Evolutionary conservation across 208 protist genomes (phyloP).

Genomic region (Naegleria lovaniensis): DNA sequence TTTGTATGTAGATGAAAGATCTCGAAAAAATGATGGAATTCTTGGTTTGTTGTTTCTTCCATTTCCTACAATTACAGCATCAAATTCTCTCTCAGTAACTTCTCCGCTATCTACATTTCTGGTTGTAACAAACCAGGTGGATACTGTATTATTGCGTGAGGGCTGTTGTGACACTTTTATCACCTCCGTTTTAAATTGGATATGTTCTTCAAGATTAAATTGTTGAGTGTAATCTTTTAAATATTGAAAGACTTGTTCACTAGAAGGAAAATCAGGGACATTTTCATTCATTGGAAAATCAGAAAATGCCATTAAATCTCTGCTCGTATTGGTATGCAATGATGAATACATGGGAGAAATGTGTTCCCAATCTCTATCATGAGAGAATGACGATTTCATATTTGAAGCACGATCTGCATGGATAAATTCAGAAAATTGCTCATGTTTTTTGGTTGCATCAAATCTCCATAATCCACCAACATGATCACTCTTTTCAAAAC

Average conservation of each 20-base stretch:
- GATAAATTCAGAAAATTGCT: not conserved
- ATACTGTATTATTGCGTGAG: not conserved
- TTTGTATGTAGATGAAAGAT: not conserved
- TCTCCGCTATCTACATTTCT: not conserved
- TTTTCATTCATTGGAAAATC: slow-evolving; percentile 2
- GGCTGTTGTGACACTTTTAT: not conserved
- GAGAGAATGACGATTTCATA: not conserved
- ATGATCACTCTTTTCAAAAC: not conserved
- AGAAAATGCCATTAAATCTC: not conserved
- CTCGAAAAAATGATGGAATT: not conserved
- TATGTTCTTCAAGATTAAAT: not conserved
- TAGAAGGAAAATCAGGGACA: not conserved
- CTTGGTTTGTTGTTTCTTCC: not conserved
- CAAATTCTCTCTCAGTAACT: not conserved
- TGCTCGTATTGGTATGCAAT: not conserved
- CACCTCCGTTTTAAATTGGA: not conserved
- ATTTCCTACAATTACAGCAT: not conserved
- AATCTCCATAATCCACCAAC: slow-evolving; percentile 8
- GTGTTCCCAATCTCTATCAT: not conserved
- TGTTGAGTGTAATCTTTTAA: not conserved
- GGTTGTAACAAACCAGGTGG: not conserved
- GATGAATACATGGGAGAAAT: not conserved
- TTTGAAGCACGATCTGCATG: not conserved
- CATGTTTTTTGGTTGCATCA: not conserved
- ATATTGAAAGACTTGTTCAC: not conserved